phyloP scores from a whole-genome alignment of 2,329 filamentous ascomycete species.

The Paraphaeosphaeria sporulosa region DNA sequence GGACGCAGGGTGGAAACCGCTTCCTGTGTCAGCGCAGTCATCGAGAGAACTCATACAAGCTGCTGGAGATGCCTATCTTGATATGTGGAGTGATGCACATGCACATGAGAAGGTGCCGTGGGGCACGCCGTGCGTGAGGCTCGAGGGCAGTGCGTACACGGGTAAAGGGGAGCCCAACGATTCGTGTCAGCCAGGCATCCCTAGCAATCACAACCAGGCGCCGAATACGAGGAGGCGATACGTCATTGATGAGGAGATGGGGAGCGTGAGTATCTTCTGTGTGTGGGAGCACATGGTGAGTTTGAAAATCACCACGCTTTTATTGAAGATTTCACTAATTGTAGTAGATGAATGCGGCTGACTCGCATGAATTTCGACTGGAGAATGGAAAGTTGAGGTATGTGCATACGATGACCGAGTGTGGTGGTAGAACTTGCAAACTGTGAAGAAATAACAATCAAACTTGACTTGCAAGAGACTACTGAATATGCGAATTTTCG shows the following conservation, averaged over 20 bases:
- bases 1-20: conserved; percentile 19
- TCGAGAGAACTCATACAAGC: conserved; percentile 24
- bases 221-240: conserved; percentile 26
- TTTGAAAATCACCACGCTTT: background rate
- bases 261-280: conserved; percentile 32
- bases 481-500: background rate
- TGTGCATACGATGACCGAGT: conserved; percentile 39
- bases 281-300: conserved; percentile 34
- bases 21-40: conserved; percentile 19
- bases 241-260: conserved; percentile 34
- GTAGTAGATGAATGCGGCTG: conserved; percentile 29
- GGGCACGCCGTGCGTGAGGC: conserved; percentile 30
- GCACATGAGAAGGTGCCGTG: conserved; percentile 28
- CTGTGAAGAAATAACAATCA: conserved; percentile 7
- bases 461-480: background rate
- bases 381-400: conserved; percentile 36
- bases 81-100: conserved; percentile 29
- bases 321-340: background rate
- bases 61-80: conserved; percentile 31
- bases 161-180: conserved; percentile 26
- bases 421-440: conserved; percentile 34
- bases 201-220: conserved; percentile 21
- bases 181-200: conserved; percentile 30
- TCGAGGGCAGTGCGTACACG: conserved; percentile 32
- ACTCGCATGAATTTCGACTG: conserved; percentile 34